These are phyloP conservation scores for Termitomyces sp. DNA, from an alignment of 768 basidiomycete species.

Conservation along the genomic window DNA sequence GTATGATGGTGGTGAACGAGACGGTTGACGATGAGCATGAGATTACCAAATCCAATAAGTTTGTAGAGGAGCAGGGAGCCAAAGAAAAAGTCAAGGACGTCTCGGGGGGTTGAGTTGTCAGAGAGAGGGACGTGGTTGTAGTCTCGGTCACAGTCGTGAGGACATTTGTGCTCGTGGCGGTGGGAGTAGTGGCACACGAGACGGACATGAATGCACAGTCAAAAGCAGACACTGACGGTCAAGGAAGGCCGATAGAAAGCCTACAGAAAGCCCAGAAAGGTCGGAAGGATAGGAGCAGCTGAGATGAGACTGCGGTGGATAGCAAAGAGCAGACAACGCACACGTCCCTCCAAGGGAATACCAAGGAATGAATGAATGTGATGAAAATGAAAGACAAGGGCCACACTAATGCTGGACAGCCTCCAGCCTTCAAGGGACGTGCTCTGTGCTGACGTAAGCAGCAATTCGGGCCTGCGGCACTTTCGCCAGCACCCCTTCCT, in stretches of 20 bases:
- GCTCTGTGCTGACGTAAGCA: slow-evolving; percentile 13
- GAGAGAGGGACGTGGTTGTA: slow-evolving; percentile 33
- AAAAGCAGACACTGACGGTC: slow-evolving; percentile 8
- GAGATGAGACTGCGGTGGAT: slow-evolving; percentile 4
- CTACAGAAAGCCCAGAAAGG: not conserved
- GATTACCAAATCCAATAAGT: not conserved
- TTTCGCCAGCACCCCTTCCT: not conserved
- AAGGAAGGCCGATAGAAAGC: slow-evolving; percentile 1
- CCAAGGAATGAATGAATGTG: slow-evolving; percentile 4
- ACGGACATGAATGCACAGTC: slow-evolving; percentile 23
- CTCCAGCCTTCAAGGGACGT: slow-evolving; percentile 9
- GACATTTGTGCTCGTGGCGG: slow-evolving; percentile 36
- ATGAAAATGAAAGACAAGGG: slow-evolving; percentile 10
- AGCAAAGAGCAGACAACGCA: slow-evolving; percentile 7
- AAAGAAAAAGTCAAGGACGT: slow-evolving; percentile 28
- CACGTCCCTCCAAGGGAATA: slow-evolving; percentile 10
- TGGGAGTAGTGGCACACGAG: slow-evolving; percentile 40
- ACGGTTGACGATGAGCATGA: slow-evolving; percentile 12
- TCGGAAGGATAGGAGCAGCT: slow-evolving; percentile 4
- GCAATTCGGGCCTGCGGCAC: not conserved
- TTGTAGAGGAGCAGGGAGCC: slow-evolving; percentile 22
- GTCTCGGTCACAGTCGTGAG: slow-evolving; percentile 29
- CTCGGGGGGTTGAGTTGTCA: slow-evolving; percentile 23
- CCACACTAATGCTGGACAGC: slow-evolving; percentile 10
- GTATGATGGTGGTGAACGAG: slow-evolving; percentile 16